Evolutionary conservation across 495 filamentous ascomycete species (phyloP).

Genomic region (Lentithecium fluviatile): DNA sequence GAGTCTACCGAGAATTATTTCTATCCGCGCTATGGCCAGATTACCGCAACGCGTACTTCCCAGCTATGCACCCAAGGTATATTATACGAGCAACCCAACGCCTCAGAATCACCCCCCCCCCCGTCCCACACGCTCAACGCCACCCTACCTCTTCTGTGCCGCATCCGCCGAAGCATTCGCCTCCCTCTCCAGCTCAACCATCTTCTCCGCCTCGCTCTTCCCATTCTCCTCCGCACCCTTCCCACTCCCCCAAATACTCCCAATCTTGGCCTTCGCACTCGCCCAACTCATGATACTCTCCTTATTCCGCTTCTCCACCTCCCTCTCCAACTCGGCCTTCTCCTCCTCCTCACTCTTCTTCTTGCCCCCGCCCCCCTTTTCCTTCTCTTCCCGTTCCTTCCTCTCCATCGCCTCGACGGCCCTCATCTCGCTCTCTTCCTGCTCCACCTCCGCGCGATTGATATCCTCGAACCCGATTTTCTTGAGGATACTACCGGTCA

Average conservation of each 20-base stretch:
- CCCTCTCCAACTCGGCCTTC: conserved; percentile 36
- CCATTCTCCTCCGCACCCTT: conserved; percentile 10
- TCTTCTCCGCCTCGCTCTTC: conserved; percentile 24
- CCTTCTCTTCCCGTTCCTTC: conserved; percentile 51
- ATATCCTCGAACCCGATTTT: conserved; percentile 68
- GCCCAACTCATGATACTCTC: conserved; percentile 34
- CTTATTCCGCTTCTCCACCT: conserved; percentile 41
- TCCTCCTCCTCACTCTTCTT: conserved; percentile 46
- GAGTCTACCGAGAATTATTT: no score
- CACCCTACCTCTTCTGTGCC: no score
- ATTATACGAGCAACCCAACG: no score
- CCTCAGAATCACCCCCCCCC: no score
- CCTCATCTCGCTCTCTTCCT: conserved; percentile 57
- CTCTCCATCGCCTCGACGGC: conserved; percentile 60
- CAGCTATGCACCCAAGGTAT: no score
- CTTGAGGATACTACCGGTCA: conserved; percentile 66
- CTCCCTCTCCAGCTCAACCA: conserved; percentile 28
- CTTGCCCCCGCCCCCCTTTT: no score
- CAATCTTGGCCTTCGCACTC: conserved; percentile 28
- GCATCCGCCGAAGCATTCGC: not conserved
- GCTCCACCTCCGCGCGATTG: conserved; percentile 54
- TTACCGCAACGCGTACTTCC: no score
- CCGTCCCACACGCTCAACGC: no score
- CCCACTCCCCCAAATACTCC: conserved; percentile 18
- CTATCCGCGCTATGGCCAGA: no score